Percentiles rank a stretch among this genome's conserved stretches.
phyloP scores from a whole-genome alignment of 768 basidiomycete species.

The Phallus indusiatus region DNA sequence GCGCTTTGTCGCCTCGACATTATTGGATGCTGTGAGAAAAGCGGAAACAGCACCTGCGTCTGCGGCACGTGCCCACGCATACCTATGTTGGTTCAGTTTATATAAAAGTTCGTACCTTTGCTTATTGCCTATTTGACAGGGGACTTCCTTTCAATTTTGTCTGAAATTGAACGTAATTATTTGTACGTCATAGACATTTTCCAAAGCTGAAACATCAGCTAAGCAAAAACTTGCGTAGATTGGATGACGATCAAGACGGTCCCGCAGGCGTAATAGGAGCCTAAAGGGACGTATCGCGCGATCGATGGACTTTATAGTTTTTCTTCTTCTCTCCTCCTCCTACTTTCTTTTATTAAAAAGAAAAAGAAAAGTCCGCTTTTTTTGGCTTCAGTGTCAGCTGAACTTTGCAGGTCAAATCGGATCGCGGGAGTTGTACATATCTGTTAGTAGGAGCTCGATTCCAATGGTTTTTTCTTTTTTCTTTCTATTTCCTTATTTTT shows the following conservation, averaged over 20 bases:
- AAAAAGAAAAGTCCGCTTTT: background rate
- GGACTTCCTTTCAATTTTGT: constrained; percentile 88
- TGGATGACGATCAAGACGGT: constrained; percentile 64
- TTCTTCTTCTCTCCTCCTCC: background rate
- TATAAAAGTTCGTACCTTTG: constrained; percentile 6
- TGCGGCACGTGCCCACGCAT: constrained; percentile 78
- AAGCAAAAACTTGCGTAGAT: constrained; percentile 27
- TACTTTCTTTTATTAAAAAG: too few relatives aligned
- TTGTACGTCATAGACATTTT: constrained; percentile 36
- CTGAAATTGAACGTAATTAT: constrained; percentile 89
- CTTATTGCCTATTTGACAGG: constrained; percentile 34
- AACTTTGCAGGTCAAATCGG: background rate
- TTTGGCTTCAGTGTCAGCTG: background rate
- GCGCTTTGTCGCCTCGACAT: constrained; percentile 83
- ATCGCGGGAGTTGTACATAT: background rate
- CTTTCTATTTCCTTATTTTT: background rate
- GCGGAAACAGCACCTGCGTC: constrained; percentile 72
- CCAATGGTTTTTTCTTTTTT: background rate
- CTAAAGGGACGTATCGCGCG: background rate
- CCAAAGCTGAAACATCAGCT: background rate
- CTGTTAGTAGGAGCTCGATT: background rate
- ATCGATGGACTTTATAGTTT: background rate
- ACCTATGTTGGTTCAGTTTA: constrained; percentile 52
- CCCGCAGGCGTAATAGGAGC: constrained; percentile 28
- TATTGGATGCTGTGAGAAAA: constrained; percentile 76